Base-by-base conservation (phyloP, 2,329 filamentous ascomycete genomes). In the Aspergillus pseudoterreus region DNA sequence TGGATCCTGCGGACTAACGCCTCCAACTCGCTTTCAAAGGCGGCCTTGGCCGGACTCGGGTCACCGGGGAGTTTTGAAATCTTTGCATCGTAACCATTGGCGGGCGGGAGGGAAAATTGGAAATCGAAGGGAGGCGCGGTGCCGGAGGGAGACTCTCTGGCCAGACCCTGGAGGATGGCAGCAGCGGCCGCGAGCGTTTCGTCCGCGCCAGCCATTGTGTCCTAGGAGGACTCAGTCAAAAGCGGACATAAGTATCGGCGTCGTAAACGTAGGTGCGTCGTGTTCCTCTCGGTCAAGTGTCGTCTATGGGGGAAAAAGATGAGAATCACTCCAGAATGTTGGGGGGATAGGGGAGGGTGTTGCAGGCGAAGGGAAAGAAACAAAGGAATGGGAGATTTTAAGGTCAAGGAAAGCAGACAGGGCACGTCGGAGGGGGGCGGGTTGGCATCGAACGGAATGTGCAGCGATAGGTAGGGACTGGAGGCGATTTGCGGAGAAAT, bases 11-110 rank as follows among this genome's bases (percentile, higher is more conserved):
- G 76, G 53, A 86, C 82, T 57, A 97, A 82, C 50, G 88, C 86
- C 46, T 86, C 82, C 52, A 99, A 82, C 74, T 97, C 92, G 54
- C 81, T 79, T 74, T 97, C 91, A 55, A 97, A 82, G 30, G 81
- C 81, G 59, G 82, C 79, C 75, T 97, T 97, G 59, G 87, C 87
- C 33, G 83, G 73, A 42, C 82, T 87, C 53, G 90, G 82, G 52
- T 83, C 80, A 52, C 94, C 94, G 12, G 92, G 92, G 21, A 97
- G 80, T 56, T 80, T 81, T 65, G 92, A 79, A 59, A 81, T 76
- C 56, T 75, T 73, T 32, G 71, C 63, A 57, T 78, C 75, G 47
- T 70, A 65, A 59, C 79, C 78, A 73, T 84, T 83, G 41, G 72
- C 57, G 10, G 66, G 52, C 10, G 63, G 59, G 15, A 57, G 60